Evolutionary conservation across 345 rosid genomes (phyloP).

Genomic region (Noccaea caerulescens): DNA sequence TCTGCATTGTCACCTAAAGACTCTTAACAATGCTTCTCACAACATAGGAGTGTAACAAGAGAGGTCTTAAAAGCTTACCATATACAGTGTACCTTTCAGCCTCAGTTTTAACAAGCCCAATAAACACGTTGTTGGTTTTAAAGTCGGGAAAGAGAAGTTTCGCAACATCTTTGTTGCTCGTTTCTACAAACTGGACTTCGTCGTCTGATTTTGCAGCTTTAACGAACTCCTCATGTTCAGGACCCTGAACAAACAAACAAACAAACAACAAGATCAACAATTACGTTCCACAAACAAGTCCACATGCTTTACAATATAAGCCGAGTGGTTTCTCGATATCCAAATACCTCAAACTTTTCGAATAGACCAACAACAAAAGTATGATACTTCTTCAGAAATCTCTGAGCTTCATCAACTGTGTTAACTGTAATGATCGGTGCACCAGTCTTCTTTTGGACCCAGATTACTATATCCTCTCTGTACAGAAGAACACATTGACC

Average conservation of each 20-base stretch:
- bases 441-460: constrained; percentile 87
- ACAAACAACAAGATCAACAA: constrained; percentile 11
- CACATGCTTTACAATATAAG: background rate
- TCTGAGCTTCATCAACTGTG: constrained; percentile 62
- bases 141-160: constrained; percentile 63
- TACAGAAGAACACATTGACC: background rate
- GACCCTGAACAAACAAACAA: constrained; percentile 53
- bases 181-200: constrained; percentile 77
- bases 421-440: constrained; percentile 55
- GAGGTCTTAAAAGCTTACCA: constrained; percentile 51
- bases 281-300: background rate
- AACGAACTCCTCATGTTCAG: constrained; percentile 64
- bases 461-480: constrained; percentile 80
- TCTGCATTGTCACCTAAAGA: constrained; percentile 52
- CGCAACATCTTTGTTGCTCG: constrained; percentile 49
- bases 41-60: background rate
- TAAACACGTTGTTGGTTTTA: constrained; percentile 46
- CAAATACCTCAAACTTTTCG: constrained; percentile 69
- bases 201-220: constrained; percentile 67
- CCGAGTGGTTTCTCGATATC: background rate
- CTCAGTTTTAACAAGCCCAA: constrained; percentile 82
- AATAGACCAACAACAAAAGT: constrained; percentile 65
- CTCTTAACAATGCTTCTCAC: background rate
- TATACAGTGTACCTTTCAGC: constrained; percentile 70
- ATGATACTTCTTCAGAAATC: constrained; percentile 57